phyloP scores from a whole-genome alignment of 2,329 filamentous ascomycete genomes.

The Fusarium sp. region DNA sequence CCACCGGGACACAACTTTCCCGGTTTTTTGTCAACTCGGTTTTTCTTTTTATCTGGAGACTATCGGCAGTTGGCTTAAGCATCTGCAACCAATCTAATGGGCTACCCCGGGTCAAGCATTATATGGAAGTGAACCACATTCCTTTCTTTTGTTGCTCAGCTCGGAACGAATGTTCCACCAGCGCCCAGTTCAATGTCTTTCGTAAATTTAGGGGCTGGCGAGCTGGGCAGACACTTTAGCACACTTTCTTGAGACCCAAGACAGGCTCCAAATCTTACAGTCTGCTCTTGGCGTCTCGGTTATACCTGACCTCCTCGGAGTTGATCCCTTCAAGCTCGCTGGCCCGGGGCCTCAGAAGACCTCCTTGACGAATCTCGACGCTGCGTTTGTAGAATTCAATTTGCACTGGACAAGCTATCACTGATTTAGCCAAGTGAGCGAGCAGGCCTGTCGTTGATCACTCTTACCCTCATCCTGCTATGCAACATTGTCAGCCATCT shows the following conservation, averaged over 20 bases:
- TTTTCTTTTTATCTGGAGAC: conserved; percentile 17
- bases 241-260: neutral
- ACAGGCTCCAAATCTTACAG: conserved; percentile 9
- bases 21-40: conserved; percentile 23
- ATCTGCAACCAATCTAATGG: conserved; percentile 4
- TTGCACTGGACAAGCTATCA: conserved; percentile 15
- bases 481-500: conserved; percentile 30
- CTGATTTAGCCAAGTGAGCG: conserved; percentile 15
- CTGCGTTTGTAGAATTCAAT: neutral
- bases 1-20: conserved; percentile 17
- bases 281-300: neutral
- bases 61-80: conserved; percentile 26
- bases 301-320: neutral
- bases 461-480: conserved; percentile 18
- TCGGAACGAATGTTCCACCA: neutral
- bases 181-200: neutral
- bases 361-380: conserved; percentile 8
- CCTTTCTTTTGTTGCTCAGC: neutral
- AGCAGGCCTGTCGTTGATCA: conserved; percentile 4
- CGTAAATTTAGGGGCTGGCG: neutral
- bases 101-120: neutral
- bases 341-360: neutral
- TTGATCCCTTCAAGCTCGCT: neutral
- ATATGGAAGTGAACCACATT: neutral
- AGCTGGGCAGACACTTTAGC: conserved; percentile 4